Percentiles rank a stretch among this genome's conserved stretches.
These are phyloP conservation scores for Tilletiopsis washingtonensis DNA, from an alignment of 1,284 basidiomycete genomes.

Conservation along the genomic window DNA sequence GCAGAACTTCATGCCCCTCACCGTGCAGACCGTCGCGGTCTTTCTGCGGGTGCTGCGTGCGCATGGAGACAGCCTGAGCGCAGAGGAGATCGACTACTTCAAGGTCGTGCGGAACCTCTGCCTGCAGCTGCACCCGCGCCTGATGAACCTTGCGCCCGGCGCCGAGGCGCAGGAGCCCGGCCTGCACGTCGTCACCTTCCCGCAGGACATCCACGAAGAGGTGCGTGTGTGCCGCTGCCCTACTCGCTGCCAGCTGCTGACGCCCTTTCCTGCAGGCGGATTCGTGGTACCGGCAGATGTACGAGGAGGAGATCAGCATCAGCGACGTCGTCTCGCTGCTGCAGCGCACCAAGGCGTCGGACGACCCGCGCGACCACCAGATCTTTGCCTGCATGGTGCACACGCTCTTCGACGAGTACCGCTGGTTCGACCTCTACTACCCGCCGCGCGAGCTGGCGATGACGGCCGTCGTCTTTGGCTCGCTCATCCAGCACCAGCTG, in stretches of 20 bases:
- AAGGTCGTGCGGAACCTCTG: constrained; percentile 87
- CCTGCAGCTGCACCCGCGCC: constrained; percentile 87
- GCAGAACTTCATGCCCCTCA: constrained; percentile 39
- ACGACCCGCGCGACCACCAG: constrained; percentile 79
- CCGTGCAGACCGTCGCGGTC: constrained; percentile 41
- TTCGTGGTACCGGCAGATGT: constrained; percentile 95
- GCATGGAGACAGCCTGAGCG: constrained; percentile 48
- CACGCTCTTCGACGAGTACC: constrained; percentile 99
- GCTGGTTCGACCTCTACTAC: constrained; percentile 90
- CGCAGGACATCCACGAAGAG: constrained; percentile 80
- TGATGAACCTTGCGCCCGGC: constrained; percentile 88
- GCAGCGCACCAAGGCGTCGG: constrained; percentile 73
- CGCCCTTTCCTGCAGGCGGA: constrained; percentile 51
- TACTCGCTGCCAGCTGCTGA: background rate
- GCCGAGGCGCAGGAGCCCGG: constrained; percentile 78
- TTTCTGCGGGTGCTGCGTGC: constrained; percentile 41
- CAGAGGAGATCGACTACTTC: constrained; percentile 75
- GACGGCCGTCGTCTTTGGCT: constrained; percentile 94
- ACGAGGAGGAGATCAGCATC: constrained; percentile 79
- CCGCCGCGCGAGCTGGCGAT: constrained; percentile 88
- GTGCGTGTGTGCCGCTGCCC: constrained; percentile 50
- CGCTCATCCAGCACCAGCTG: constrained; percentile 85
- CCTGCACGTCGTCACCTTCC: constrained; percentile 78
- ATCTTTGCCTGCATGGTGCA: constrained; percentile 98
- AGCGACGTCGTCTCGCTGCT: constrained; percentile 87